Evolutionary conservation across 345 rosid genomes (phyloP).

Genomic region (Gossypium mustelinum): DNA sequence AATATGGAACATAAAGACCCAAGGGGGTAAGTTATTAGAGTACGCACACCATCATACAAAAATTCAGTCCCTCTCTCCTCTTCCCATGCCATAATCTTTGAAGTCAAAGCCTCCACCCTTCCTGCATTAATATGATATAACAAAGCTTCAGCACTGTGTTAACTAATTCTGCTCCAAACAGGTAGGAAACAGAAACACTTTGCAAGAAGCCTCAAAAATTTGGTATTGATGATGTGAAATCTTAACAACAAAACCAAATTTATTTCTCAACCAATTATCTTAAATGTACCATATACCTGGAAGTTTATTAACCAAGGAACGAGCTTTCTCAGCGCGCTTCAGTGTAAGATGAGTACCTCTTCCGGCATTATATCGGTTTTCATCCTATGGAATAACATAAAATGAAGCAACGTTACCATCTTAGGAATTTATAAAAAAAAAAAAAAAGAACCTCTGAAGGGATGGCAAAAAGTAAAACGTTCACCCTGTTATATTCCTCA

Average conservation of each 20-base stretch:
- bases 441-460: not conserved
- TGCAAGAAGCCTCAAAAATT: not conserved
- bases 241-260: not conserved
- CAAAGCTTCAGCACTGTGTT: constrained; percentile 4
- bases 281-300: constrained; percentile 48
- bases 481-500: constrained; percentile 93
- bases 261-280: not conserved
- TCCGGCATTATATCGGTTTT: constrained; percentile 92
- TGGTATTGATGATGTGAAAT: too few species aligned
- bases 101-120: constrained; percentile 80
- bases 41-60: constrained; percentile 86
- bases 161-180: not conserved
- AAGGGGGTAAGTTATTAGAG: not conserved
- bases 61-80: constrained; percentile 73
- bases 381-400: constrained; percentile 55
- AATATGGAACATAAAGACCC: not conserved
- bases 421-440: constrained; percentile 23
- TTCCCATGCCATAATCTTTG: constrained; percentile 87
- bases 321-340: constrained; percentile 98
- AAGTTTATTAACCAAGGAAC: constrained; percentile 78
- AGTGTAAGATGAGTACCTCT: constrained; percentile 94
- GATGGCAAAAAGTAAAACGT: constrained; percentile 13
- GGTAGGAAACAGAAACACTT: not conserved
- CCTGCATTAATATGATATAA: constrained; percentile 36
- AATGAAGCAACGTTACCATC: constrained; percentile 12